A percentile compares a stretch with the other conserved stretches of the same genome.
phyloP scores from a whole-genome alignment of 2,329 filamentous ascomycete species.

The Beauveria pseudobassiana region DNA sequence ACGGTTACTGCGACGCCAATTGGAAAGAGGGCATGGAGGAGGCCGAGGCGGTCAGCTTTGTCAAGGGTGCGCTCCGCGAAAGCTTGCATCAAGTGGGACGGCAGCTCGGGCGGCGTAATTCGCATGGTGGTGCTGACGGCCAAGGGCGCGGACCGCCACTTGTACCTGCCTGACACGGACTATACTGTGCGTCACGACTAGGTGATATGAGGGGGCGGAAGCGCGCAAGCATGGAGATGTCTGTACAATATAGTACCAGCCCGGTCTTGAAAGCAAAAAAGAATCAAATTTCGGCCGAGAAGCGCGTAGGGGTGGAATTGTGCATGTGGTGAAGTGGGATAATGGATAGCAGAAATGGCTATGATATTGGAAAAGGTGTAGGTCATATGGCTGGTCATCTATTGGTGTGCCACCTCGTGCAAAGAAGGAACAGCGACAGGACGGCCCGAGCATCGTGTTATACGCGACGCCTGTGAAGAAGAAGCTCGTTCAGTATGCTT shows the following conservation, averaged over 20 bases:
- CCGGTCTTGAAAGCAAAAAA: background rate
- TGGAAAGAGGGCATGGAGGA: constrained; percentile 95
- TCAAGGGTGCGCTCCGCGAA: constrained; percentile 85
- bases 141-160: constrained; percentile 81
- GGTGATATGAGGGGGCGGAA: constrained; percentile 18
- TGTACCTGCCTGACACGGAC: constrained; percentile 89
- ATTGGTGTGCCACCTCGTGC: background rate
- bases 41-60: constrained; percentile 81
- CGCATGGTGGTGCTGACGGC: constrained; percentile 93
- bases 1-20: constrained; percentile 95
- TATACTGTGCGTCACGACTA: constrained; percentile 68
- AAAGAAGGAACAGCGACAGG: background rate
- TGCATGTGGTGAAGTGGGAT: background rate
- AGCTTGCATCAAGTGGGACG: constrained; percentile 99
- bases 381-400: background rate
- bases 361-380: background rate
- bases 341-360: too few relatives aligned
- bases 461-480: background rate
- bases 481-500: background rate
- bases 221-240: constrained; percentile 11
- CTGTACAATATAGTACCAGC: constrained; percentile 22
- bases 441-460: background rate
- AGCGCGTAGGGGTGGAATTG: background rate
- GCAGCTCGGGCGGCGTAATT: constrained; percentile 96
- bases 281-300: background rate